Percentiles rank a stretch among this genome's conserved stretches.
These are phyloP conservation scores for Tetramitus jugosus DNA, from an alignment of 208 protist genomes.

Conservation along the genomic window DNA sequence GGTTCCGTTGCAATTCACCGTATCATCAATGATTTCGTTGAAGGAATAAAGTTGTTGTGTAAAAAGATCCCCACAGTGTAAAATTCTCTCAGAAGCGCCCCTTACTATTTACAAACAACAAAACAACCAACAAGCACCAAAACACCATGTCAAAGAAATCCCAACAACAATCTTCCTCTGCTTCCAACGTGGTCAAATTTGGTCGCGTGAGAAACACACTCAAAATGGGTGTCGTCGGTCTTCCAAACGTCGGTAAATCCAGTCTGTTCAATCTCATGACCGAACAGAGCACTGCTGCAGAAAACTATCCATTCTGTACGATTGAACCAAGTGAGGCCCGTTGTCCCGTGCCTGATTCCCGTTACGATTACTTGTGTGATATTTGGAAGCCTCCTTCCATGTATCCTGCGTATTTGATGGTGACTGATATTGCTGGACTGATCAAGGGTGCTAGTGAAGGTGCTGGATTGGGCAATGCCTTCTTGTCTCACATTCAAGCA, in stretches of 20 bases:
- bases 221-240: constrained; percentile 74
- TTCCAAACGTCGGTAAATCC: constrained; percentile 93
- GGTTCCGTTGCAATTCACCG: too few species aligned
- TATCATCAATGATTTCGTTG: too few species aligned
- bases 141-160: too few species aligned
- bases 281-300: constrained; percentile 68
- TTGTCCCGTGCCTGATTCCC: constrained; percentile 93
- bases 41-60: too few species aligned
- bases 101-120: too few species aligned
- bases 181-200: constrained; percentile 2
- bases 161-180: too few species aligned
- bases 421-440: constrained; percentile 97
- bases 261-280: constrained; percentile 81
- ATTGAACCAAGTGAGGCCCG: constrained; percentile 74
- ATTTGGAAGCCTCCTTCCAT: constrained; percentile 94
- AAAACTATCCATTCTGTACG: constrained; percentile 81
- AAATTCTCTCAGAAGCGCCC: too few species aligned
- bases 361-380: constrained; percentile 64
- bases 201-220: neutral
- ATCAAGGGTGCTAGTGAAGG: constrained; percentile 90
- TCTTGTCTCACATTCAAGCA: constrained; percentile 93
- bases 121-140: too few species aligned
- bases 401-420: constrained; percentile 77
- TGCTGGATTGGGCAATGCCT: constrained; percentile 89
- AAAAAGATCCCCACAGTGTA: too few species aligned